Evolutionary conservation across 345 rosid species (phyloP), one percentile per base, ranked within the genome.

Genomic region (Psidium guajava): DNA sequence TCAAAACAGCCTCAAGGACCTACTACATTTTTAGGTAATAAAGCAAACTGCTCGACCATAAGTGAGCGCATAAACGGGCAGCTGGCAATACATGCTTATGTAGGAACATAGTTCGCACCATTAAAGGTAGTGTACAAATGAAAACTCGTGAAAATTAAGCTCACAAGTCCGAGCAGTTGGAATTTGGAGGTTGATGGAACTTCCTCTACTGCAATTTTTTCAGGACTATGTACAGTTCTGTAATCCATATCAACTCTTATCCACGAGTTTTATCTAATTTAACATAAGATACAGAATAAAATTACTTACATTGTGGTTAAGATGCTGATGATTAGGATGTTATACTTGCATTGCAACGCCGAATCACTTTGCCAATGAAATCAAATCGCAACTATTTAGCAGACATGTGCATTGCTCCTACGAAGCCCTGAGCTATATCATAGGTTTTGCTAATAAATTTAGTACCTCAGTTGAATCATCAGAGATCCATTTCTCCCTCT

Each of bases 391-490:
- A 44, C 54, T 32, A 81, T 81, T 47, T 47, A 81, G 82, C 22
- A 52, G 14, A 50, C 42, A 42, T 82, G n/a, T 0, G 27, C 27
- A 21, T 82, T 82, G 18, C 53, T 28, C 83, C 50, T 21, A 3
- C 24, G 4, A 44, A 81, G 28, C 27, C 13, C 32, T 28, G 12
- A 32, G 12, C 83, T 82, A 82, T 32, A 69, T 69, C 77, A 69
- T 12, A 51, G 61, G 6, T 27, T 69, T n/a, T 15, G 52, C 24
- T 14, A 25, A 47, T 25, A 54, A 55, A 51, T n/a, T 27, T 15
- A 24, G 58, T 85, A 86, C 87, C 87, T 86, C 84, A 64, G 81
- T 85, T 74, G 87, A 77, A 51, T 75, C 88, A 83, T 89, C 89
- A 50, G 89, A 83, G 82, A 82, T 88, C 86, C 88, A 86, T 25